Evolutionary conservation across 2,329 filamentous ascomycete species (phyloP).

Genomic region (Sarocladium oryzae): DNA sequence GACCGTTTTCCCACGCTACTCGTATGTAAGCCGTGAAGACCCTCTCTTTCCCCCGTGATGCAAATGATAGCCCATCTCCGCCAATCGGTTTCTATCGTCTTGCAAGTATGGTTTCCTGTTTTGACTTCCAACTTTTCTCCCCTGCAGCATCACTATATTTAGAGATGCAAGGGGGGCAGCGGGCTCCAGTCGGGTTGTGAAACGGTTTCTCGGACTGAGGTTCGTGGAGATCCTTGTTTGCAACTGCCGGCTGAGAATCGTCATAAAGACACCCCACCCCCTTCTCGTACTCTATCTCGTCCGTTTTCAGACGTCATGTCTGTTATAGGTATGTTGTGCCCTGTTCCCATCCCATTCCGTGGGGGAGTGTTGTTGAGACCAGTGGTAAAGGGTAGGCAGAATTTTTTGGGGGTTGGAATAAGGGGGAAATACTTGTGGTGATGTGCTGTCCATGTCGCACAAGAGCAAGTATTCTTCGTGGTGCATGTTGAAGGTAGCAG

Average conservation of each 20-base stretch:
- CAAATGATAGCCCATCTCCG: background rate
- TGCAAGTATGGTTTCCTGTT: background rate
- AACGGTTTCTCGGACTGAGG: background rate
- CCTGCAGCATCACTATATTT: background rate
- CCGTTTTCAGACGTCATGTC: too few species aligned
- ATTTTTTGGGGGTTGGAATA: background rate
- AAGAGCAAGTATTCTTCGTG: too few species aligned
- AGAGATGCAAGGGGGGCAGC: background rate
- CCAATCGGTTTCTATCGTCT: background rate
- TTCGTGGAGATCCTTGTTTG: background rate
- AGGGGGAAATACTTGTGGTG: too few species aligned
- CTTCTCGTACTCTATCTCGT: background rate
- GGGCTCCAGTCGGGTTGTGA: too few species aligned
- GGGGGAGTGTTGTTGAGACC: background rate
- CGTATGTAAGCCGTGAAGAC: too few species aligned
- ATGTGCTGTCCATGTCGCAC: too few species aligned
- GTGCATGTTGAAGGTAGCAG: background rate
- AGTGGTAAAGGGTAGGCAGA: conserved; percentile 1
- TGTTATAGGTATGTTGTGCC: too few species aligned
- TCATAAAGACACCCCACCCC: background rate
- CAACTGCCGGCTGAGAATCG: background rate
- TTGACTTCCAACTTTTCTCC: background rate
- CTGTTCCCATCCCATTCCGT: background rate
- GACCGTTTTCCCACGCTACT: background rate
- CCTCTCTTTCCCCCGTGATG: background rate